Conservation (phyloP, 2,329 filamentous ascomycete genomes). For the Phaeoacremonium minimum region DNA sequence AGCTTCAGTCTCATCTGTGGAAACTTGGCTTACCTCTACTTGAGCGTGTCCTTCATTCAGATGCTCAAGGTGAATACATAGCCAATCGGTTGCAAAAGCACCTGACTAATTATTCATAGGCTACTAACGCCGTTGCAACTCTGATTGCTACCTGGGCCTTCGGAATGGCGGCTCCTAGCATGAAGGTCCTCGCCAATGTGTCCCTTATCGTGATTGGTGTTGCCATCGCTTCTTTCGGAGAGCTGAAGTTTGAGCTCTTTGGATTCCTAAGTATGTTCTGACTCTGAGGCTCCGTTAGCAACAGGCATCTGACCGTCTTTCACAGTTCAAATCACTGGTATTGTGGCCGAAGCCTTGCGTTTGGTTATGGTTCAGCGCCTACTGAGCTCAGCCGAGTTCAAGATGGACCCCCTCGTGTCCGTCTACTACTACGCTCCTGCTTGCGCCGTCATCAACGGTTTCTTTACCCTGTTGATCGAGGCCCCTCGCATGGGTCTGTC, state of each 20-base stretch:
- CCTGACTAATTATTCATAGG: slow-evolving; percentile 43
- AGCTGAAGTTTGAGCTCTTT: slow-evolving; percentile 79
- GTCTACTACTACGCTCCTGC: slow-evolving; percentile 80
- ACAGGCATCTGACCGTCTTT: too few species aligned
- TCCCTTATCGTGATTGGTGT: slow-evolving; percentile 88
- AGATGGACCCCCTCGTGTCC: slow-evolving; percentile 80
- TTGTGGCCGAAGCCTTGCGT: slow-evolving; percentile 71
- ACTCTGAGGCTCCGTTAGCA: too few species aligned
- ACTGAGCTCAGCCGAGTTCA: slow-evolving; percentile 72
- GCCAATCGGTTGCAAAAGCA: background rate
- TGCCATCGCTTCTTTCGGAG: slow-evolving; percentile 83
- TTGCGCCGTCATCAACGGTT: slow-evolving; percentile 71
- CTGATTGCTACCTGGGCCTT: slow-evolving; percentile 81
- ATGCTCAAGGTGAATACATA: slow-evolving; percentile 74
- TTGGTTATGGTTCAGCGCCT: slow-evolving; percentile 75
- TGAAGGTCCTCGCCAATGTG: slow-evolving; percentile 81
- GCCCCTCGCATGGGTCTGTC: slow-evolving; percentile 59
- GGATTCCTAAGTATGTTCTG: too few species aligned
- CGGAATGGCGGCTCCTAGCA: slow-evolving; percentile 71
- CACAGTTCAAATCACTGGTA: slow-evolving; percentile 70
- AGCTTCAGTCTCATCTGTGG: slow-evolving; percentile 87
- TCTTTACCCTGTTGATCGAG: slow-evolving; percentile 67
- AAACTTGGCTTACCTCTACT: slow-evolving; percentile 84
- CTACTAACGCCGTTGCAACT: slow-evolving; percentile 85
- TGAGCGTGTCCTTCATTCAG: slow-evolving; percentile 90